Evolutionary conservation across 306 rosid species (phyloP).

Genomic region (Begonia masoniana): DNA sequence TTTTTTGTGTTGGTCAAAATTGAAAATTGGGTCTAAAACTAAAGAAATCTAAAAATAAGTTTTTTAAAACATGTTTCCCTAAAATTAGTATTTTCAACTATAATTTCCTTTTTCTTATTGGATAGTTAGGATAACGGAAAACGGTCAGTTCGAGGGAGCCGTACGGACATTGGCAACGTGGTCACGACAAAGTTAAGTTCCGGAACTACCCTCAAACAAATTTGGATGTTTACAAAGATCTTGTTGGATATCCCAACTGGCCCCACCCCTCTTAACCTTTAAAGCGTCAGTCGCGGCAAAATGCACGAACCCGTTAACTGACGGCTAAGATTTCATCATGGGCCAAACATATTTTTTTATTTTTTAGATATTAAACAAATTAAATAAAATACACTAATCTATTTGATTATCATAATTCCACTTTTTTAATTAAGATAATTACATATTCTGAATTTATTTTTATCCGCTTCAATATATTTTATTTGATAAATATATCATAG

Average conservation of each 20-base stretch:
- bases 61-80: background rate
- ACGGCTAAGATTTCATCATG: slow-evolving; percentile 22
- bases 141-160: background rate
- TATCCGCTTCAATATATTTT: too few species aligned
- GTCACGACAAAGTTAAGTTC: background rate
- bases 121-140: background rate
- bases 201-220: slow-evolving; percentile 4
- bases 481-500: too few species aligned
- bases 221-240: background rate
- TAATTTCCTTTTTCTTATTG: background rate
- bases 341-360: too few species aligned
- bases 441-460: too few species aligned
- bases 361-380: too few species aligned
- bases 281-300: slow-evolving; percentile 48
- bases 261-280: background rate
- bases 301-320: slow-evolving; percentile 20
- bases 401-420: too few species aligned
- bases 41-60: background rate
- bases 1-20: too few species aligned
- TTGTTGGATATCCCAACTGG: background rate
- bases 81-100: too few species aligned
- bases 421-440: too few species aligned
- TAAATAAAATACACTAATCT: too few species aligned
- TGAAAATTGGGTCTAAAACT: too few species aligned
- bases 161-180: slow-evolving; percentile 9